Evolutionary conservation across 2,329 filamentous ascomycete species (phyloP).

Genomic region (Aspergillus sojae): DNA sequence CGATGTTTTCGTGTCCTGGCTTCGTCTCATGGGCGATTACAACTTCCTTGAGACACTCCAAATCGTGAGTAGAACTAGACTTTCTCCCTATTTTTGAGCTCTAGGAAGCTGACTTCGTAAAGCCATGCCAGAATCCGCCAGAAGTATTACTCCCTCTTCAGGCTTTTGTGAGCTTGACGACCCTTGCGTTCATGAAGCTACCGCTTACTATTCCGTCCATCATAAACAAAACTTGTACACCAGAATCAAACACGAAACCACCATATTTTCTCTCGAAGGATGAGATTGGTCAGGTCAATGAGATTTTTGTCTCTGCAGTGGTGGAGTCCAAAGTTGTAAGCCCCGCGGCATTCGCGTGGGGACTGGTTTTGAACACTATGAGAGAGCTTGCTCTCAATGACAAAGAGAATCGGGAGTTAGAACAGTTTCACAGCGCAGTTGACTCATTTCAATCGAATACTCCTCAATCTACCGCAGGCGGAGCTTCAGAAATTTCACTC

Average conservation of each 20-base stretch:
- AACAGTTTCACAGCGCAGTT: conserved; percentile 45
- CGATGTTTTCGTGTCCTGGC: conserved; percentile 69
- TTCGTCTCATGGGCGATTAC: conserved; percentile 68
- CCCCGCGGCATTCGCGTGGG: conserved; percentile 80
- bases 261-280: conserved; percentile 70
- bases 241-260: conserved; percentile 38
- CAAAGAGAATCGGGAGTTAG: conserved; percentile 55
- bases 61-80: conserved; percentile 49
- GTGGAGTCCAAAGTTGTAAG: conserved; percentile 64
- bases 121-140: conserved; percentile 45
- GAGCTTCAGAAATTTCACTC: conserved; percentile 41
- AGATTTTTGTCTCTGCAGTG: conserved; percentile 65
- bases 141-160: conserved; percentile 61
- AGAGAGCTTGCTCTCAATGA: conserved; percentile 64
- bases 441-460: conserved; percentile 44
- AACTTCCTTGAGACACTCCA: conserved; percentile 69
- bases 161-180: conserved; percentile 69
- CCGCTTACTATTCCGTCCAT: conserved; percentile 62
- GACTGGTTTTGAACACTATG: conserved; percentile 72
- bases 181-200: conserved; percentile 71
- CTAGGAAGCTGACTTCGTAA: conserved; percentile 22
- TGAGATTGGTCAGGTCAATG: conserved; percentile 72
- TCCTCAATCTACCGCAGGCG: conserved; percentile 32
- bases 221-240: conserved; percentile 28
- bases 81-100: conserved; percentile 1